Percentiles rank a stretch among this genome's conserved stretches.
Conservation (phyloP, 345 rosid species). For the Arabis alpina region DNA sequence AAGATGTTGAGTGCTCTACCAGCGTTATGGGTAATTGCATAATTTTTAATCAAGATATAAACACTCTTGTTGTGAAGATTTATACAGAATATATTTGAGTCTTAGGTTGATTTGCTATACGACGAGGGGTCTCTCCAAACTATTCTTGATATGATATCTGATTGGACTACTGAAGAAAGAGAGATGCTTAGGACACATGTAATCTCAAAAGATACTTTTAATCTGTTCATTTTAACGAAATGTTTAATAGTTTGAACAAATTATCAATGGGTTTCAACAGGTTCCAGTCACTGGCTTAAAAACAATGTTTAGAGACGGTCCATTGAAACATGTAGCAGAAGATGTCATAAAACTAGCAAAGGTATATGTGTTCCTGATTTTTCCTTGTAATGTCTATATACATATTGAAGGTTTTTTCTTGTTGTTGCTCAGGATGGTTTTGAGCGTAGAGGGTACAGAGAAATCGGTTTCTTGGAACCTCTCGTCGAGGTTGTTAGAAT, state of each 20-base stretch:
- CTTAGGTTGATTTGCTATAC: conserved; percentile 82
- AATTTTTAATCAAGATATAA: conserved; percentile 6
- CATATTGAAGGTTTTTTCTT: background rate
- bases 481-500: conserved; percentile 74
- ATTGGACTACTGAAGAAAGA: conserved; percentile 86
- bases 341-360: conserved; percentile 71
- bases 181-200: conserved; percentile 65
- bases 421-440: conserved; percentile 65
- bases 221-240: background rate
- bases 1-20: conserved; percentile 93
- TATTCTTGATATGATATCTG: conserved; percentile 69
- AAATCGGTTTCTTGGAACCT: conserved; percentile 71
- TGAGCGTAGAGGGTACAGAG: conserved; percentile 86
- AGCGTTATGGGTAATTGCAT: conserved; percentile 84
- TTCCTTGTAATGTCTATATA: background rate
- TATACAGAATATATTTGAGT: conserved; percentile 16
- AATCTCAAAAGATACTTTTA: background rate
- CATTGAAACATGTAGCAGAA: conserved; percentile 68
- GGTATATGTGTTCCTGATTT: conserved; percentile 43
- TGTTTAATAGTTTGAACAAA: background rate
- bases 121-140: conserved; percentile 81
- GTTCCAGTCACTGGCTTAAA: conserved; percentile 78
- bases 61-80: background rate
- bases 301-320: conserved; percentile 76
- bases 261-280: conserved; percentile 43